Conservation (phyloP, 106 monocot genomes). For the Dioscorea zingiberensis region DNA sequence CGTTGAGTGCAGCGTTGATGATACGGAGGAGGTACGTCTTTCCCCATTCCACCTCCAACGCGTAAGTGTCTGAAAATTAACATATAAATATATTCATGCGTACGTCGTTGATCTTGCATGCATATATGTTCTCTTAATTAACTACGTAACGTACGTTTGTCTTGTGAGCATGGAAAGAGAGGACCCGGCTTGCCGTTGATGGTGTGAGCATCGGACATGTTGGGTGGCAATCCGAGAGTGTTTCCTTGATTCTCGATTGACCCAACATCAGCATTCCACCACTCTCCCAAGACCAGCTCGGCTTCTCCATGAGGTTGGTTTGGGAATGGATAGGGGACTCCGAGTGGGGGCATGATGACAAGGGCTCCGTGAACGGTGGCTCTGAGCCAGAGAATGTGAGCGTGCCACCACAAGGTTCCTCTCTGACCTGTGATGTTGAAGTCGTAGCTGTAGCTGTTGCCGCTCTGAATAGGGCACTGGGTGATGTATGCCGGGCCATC, state of each 20-base stretch:
- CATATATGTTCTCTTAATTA: no score
- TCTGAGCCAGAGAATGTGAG: constrained; percentile 43
- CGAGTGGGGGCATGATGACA: constrained; percentile 28
- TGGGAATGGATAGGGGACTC: constrained; percentile 26
- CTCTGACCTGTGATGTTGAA: constrained; percentile 26
- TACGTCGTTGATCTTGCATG: no score
- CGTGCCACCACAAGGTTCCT: constrained; percentile 43
- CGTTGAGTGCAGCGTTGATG: constrained; percentile 61
- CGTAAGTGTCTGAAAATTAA: constrained; percentile 9
- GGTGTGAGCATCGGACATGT: constrained; percentile 17
- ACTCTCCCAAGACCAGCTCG: constrained; percentile 24
- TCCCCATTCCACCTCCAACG: constrained; percentile 22
- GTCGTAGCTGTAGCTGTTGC: constrained; percentile 14
- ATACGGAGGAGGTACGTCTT: constrained; percentile 43
- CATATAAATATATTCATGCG: no score
- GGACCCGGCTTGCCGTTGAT: constrained; percentile 14
- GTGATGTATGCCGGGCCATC: constrained; percentile 41
- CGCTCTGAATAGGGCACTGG: constrained; percentile 30
- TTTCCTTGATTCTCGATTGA: constrained; percentile 2
- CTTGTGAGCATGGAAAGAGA: constrained; percentile 14
- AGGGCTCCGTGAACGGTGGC: constrained; percentile 46
- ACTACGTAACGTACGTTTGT: constrained; percentile 3
- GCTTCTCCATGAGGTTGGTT: constrained; percentile 13
- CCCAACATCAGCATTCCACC: constrained; percentile 17
- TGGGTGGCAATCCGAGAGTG: constrained; percentile 3